phyloP scores from a whole-genome alignment of 2,329 filamentous ascomycete species.

The Fusarium odoratissimum region DNA sequence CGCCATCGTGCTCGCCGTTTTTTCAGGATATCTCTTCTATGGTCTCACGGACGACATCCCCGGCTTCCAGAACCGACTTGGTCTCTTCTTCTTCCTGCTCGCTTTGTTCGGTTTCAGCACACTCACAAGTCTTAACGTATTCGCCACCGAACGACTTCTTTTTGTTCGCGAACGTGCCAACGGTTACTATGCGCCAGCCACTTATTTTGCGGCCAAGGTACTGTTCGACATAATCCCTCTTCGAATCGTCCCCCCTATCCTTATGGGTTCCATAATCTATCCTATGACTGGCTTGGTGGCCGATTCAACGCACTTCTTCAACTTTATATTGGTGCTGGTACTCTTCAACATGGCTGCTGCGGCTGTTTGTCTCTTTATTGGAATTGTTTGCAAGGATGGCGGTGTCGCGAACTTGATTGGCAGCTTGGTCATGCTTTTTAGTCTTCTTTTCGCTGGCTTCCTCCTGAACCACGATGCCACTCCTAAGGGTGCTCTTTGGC shows the following conservation, averaged over 20 bases:
- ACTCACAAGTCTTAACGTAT: slow-evolving; percentile 91
- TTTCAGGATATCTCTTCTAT: slow-evolving; percentile 96
- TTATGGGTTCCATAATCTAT: slow-evolving; percentile 96
- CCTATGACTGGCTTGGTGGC: slow-evolving; percentile 96
- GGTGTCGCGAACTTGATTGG: slow-evolving; percentile 94
- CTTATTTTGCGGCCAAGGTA: slow-evolving; percentile 96
- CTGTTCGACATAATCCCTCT: slow-evolving; percentile 97
- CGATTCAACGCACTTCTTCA: slow-evolving; percentile 84
- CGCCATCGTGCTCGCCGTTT: slow-evolving; percentile 91
- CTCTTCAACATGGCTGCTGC: slow-evolving; percentile 96
- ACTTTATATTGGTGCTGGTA: slow-evolving; percentile 90
- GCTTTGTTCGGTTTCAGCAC: slow-evolving; percentile 98
- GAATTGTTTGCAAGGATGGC: slow-evolving; percentile 91
- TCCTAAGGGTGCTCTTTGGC: slow-evolving; percentile 84
- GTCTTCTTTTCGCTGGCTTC: slow-evolving; percentile 91
- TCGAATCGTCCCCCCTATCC: slow-evolving; percentile 91
- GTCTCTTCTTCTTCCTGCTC: slow-evolving; percentile 96
- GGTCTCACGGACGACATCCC: slow-evolving; percentile 95
- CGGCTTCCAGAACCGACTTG: slow-evolving; percentile 96
- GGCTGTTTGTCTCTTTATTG: slow-evolving; percentile 94
- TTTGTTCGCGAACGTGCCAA: slow-evolving; percentile 96
- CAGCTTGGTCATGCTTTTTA: slow-evolving; percentile 97
- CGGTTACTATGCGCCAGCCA: slow-evolving; percentile 93
- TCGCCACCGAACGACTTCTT: slow-evolving; percentile 87
- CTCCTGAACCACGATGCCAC: slow-evolving; percentile 96